Evolutionary conservation across 2,329 filamentous ascomycete species (phyloP).

Genomic region (Diaporthe ilicicola): DNA sequence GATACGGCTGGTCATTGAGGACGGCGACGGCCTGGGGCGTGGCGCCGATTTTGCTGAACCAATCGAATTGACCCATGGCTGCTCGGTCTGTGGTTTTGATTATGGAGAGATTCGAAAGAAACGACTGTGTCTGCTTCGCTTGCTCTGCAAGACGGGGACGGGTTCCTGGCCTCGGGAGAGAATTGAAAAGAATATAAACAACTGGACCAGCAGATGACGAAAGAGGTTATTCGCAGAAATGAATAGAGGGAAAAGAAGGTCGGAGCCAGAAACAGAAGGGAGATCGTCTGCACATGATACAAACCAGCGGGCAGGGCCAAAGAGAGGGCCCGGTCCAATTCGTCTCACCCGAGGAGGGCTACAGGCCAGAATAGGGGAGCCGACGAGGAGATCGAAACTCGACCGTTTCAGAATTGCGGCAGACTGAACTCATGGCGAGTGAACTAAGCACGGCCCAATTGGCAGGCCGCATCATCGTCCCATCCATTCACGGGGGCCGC

Average conservation of each 20-base stretch:
- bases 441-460: conserved; percentile 38
- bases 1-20: conserved; percentile 67
- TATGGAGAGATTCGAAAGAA: conserved; percentile 1
- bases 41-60: conserved; percentile 64
- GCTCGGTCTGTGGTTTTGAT: conserved; percentile 16
- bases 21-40: conserved; percentile 65
- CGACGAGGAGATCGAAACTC: conserved; percentile 38
- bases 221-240: conserved; percentile 25
- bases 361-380: conserved; percentile 9
- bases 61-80: conserved; percentile 64
- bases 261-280: conserved; percentile 29
- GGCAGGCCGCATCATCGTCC: conserved; percentile 18
- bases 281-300: conserved; percentile 4
- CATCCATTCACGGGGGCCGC: neutral
- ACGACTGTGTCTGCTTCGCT: conserved; percentile 24
- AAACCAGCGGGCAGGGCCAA: conserved; percentile 17
- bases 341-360: conserved; percentile 18
- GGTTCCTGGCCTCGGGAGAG: neutral
- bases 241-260: conserved; percentile 28
- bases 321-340: conserved; percentile 9
- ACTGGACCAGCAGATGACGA: conserved; percentile 33
- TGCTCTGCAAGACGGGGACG: conserved; percentile 31
- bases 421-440: conserved; percentile 47
- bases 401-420: conserved; percentile 57
- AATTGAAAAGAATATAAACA: conserved; percentile 30